These are phyloP conservation scores for Ceratocystiopsis minuta DNA, from an alignment of 2,329 filamentous ascomycete genomes.

Conservation along the genomic window DNA sequence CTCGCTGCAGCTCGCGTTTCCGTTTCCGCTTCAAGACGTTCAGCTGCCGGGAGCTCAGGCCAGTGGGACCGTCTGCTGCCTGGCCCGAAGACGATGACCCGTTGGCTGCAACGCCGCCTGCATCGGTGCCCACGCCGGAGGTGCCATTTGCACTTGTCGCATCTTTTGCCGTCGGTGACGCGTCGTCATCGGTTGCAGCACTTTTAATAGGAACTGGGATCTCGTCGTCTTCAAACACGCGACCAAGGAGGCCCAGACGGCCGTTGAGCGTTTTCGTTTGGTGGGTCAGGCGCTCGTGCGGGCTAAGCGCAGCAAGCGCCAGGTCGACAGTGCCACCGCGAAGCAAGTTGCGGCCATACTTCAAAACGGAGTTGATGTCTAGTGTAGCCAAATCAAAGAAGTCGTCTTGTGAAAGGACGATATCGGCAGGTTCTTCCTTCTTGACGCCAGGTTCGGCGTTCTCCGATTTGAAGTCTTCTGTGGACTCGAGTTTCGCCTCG, in stretches of 20 bases:
- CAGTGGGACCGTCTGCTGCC: slow-evolving; percentile 11
- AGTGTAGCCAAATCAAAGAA: slow-evolving; percentile 56
- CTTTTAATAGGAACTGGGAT: slow-evolving; percentile 36
- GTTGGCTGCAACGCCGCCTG: slow-evolving; percentile 1
- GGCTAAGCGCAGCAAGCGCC: slow-evolving; percentile 62
- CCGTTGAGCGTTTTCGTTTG: slow-evolving; percentile 77
- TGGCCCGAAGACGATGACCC: not conserved
- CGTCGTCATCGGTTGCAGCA: slow-evolving; percentile 3
- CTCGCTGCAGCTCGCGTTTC: slow-evolving; percentile 75
- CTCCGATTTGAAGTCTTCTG: slow-evolving; percentile 13
- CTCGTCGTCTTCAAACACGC: slow-evolving; percentile 71
- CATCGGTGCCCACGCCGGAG: not conserved
- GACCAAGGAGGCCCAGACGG: slow-evolving; percentile 68
- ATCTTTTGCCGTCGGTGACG: slow-evolving; percentile 24
- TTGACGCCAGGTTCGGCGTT: slow-evolving; percentile 25
- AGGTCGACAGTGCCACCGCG: slow-evolving; percentile 79
- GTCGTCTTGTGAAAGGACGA: slow-evolving; percentile 32
- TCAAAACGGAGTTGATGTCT: slow-evolving; percentile 63
- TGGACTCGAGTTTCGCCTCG: slow-evolving; percentile 33
- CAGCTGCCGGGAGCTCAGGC: slow-evolving; percentile 78
- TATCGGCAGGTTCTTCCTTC: slow-evolving; percentile 24
- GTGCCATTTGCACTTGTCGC: slow-evolving; percentile 10
- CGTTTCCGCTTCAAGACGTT: slow-evolving; percentile 90
- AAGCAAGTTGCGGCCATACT: slow-evolving; percentile 65
- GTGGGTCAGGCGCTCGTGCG: slow-evolving; percentile 60